Conservation (phyloP, 345 rosid genomes). For the Eucalyptus cladocalyx region DNA sequence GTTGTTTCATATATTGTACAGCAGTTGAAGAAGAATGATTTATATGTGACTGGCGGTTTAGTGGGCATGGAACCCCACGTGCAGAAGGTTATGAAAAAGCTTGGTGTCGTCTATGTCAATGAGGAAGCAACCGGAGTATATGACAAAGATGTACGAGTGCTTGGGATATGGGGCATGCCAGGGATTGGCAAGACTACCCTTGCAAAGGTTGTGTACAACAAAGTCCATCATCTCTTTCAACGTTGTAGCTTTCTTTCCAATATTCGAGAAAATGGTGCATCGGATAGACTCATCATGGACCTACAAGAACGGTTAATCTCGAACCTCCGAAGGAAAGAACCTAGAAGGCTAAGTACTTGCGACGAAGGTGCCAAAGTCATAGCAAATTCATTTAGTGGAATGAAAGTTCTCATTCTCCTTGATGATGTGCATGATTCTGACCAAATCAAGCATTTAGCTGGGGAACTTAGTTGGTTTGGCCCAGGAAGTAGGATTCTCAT, state of each 20-base stretch:
- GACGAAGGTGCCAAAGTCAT: fast-evolving
- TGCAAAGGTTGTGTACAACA: not conserved
- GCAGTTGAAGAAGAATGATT: fast-evolving
- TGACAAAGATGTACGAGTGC: not conserved
- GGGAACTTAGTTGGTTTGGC: fast-evolving
- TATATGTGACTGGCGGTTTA: fast-evolving
- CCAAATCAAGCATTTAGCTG: no score
- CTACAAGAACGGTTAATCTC: not conserved
- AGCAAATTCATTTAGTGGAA: fast-evolving
- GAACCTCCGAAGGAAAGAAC: not conserved
- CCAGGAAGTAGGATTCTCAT: no score
- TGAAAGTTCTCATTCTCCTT: no score
- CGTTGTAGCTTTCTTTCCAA: not conserved
- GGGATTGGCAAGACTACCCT: not conserved
- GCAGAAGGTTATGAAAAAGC: not conserved
- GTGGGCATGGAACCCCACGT: not conserved
- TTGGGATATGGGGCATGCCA: not conserved
- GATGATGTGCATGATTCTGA: no score
- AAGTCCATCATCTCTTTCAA: not conserved
- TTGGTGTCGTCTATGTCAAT: not conserved
- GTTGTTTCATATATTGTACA: not conserved
- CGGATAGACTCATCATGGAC: no score
- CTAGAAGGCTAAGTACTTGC: fast-evolving
- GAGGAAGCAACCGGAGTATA: fast-evolving
- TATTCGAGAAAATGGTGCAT: not conserved